A percentile compares a stretch with the other conserved stretches of the same genome.
These are phyloP conservation scores for Viridothelium virens DNA, from an alignment of 495 filamentous ascomycete species.

Conservation along the genomic window DNA sequence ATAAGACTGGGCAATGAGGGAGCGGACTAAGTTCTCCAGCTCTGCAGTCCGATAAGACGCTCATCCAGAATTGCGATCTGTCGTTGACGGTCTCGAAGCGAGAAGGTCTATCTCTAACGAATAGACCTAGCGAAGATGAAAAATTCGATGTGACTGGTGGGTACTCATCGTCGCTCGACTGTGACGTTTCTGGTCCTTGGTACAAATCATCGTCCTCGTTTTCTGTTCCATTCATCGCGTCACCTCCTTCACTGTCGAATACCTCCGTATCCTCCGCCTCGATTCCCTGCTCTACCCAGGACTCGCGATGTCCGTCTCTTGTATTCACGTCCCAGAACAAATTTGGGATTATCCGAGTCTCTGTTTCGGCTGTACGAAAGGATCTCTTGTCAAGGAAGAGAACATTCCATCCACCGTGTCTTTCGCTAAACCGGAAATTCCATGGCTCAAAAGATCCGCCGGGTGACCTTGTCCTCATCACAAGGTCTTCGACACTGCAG, in stretches of 20 bases:
- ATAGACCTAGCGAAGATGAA: not conserved
- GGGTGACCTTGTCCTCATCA: not conserved
- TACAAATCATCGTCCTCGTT: not conserved
- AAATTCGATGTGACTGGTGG: not conserved
- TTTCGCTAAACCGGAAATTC: not conserved
- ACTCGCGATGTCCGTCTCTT: not conserved
- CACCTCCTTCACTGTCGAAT: slow-evolving; percentile 5
- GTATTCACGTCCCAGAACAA: slow-evolving; percentile 5
- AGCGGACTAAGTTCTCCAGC: not conserved
- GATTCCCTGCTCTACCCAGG: slow-evolving; percentile 13
- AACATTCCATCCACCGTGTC: slow-evolving; percentile 26
- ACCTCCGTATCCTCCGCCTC: slow-evolving; percentile 17
- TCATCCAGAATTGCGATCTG: slow-evolving; percentile 7
- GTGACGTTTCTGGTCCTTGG: too few relatives aligned
- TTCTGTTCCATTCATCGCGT: not conserved
- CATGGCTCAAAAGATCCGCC: not conserved
- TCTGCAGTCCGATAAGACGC: not conserved
- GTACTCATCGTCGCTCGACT: too few relatives aligned
- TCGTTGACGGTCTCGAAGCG: slow-evolving; percentile 8
- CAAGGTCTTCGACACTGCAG: not conserved
- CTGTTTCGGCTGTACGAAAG: slow-evolving; percentile 18
- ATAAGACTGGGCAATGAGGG: not conserved
- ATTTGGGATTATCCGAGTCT: not conserved
- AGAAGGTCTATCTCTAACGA: not conserved
- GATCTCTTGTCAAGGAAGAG: slow-evolving; percentile 34